phyloP scores from a whole-genome alignment of 768 basidiomycete genomes.

The Mycena maculata region DNA sequence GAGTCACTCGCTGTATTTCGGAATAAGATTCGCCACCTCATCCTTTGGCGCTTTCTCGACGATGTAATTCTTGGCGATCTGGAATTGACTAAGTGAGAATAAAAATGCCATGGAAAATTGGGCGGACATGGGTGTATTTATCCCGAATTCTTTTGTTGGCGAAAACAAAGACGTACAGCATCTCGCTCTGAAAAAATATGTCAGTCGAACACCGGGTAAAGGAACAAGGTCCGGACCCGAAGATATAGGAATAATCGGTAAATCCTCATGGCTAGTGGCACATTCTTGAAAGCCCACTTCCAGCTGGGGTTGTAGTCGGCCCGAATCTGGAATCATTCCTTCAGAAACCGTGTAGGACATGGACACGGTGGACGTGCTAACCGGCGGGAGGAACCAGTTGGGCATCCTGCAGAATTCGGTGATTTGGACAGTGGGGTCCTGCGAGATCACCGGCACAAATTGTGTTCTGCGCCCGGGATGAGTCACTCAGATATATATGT shows the following conservation, averaged over 20 bases:
- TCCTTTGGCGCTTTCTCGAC: conserved; percentile 55
- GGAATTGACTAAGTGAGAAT: background rate
- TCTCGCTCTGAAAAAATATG: conserved; percentile 18
- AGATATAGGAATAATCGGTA: conserved; percentile 41
- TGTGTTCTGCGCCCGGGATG: conserved; percentile 58
- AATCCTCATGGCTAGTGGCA: conserved; percentile 51
- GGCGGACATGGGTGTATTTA: conserved; percentile 15
- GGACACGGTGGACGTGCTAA: conserved; percentile 42
- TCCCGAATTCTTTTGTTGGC: conserved; percentile 21
- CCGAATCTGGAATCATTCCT: conserved; percentile 31
- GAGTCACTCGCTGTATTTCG: conserved; percentile 55
- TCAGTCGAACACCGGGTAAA: background rate
- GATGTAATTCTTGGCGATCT: conserved; percentile 50
- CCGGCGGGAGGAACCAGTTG: conserved; percentile 67
- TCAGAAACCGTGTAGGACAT: background rate
- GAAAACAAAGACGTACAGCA: conserved; percentile 22
- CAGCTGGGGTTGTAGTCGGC: conserved; percentile 42
- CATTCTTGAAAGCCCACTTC: conserved; percentile 55
- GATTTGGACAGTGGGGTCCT: conserved; percentile 60
- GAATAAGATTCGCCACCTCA: conserved; percentile 58
- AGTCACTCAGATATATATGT: too few species aligned
- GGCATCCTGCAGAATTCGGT: conserved; percentile 71
- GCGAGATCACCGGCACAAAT: conserved; percentile 64
- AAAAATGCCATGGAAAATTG: background rate
- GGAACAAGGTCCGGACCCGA: conserved; percentile 10